Evolutionary conservation across 129 eudicot species (phyloP), one percentile per base, ranked within the genome.

Genomic region (Flaveria brownii): DNA sequence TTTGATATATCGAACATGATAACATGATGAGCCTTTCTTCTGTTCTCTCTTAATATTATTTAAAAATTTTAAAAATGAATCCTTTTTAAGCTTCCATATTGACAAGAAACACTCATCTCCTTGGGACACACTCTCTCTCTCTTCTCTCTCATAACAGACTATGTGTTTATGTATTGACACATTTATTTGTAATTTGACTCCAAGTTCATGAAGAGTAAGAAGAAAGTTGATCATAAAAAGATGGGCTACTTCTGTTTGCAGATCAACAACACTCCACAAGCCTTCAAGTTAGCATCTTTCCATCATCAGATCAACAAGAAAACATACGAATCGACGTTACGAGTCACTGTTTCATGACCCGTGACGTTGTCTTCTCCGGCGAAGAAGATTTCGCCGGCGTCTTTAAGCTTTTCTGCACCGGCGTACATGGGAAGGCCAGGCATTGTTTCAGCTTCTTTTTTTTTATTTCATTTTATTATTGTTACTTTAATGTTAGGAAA

Each of bases 381-480:
- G 83, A 81, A 64, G 72, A 83, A 82, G 79, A 83, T 13, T 80
- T 84, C 73, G 62, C 79, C 84, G 82, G 78, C 60, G 33, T 23
- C 39, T 17, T 67, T 55, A 78, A 75, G 47, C 77, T 81, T 74
- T 74, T 79, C 54, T 73, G 73, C 81, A 82, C 81, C 84, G 91
- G 91, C 91, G 87, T 87, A 87, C 91, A 87, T 73, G 91, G 91
- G 91, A 82, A 87, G 77, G 91, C 91, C 91, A 87, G 91, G 91
- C 91, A 87, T 80, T 87, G 85, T 20, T 84, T 36, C 72, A 76
- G 70, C 71, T 70, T 68, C 11, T 64, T 80, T 2, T 16, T 52
- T 52, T 9, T 51, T 57, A 46, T 46, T 61, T 15, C 15, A 15
- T 63, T 47, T 25, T 12, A n/a, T 50, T 45, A 63, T 47, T 71